These are phyloP conservation scores for Leptographium lundbergii DNA, from an alignment of 2,329 filamentous ascomycete genomes.

Conservation along the genomic window DNA sequence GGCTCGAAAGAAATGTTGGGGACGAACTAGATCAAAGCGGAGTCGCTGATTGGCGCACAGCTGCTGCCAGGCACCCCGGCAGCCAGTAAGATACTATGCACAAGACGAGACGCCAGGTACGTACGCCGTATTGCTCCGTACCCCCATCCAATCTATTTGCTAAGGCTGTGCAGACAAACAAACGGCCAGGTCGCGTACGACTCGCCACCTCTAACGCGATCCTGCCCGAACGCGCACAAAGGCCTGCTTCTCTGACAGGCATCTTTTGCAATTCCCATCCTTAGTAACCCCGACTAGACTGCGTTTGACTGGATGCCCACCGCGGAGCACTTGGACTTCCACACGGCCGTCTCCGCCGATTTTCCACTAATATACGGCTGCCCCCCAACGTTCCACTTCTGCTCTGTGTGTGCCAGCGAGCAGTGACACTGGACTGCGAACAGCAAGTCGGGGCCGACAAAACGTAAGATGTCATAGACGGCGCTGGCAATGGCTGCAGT, in stretches of 20 bases:
- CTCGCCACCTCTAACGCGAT: background rate
- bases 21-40: background rate
- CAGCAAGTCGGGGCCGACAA: background rate
- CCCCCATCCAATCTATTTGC: too few species aligned
- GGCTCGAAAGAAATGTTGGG: conserved; percentile 1
- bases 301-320: background rate
- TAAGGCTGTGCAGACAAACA: too few species aligned
- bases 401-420: background rate
- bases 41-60: background rate
- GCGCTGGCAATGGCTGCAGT: background rate
- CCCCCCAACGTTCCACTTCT: background rate
- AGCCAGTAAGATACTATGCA: background rate
- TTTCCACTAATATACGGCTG: background rate
- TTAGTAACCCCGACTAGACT: background rate
- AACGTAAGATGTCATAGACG: background rate
- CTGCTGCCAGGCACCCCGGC: background rate
- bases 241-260: background rate
- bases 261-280: background rate
- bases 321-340: too few species aligned
- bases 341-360: background rate
- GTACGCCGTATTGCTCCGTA: too few species aligned
- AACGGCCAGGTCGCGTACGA: background rate
- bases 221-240: background rate
- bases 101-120: too few species aligned
- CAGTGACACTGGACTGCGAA: background rate